These are phyloP conservation scores for Marasmius fiardii DNA, from an alignment of 1,284 basidiomycete genomes.

Conservation along the genomic window DNA sequence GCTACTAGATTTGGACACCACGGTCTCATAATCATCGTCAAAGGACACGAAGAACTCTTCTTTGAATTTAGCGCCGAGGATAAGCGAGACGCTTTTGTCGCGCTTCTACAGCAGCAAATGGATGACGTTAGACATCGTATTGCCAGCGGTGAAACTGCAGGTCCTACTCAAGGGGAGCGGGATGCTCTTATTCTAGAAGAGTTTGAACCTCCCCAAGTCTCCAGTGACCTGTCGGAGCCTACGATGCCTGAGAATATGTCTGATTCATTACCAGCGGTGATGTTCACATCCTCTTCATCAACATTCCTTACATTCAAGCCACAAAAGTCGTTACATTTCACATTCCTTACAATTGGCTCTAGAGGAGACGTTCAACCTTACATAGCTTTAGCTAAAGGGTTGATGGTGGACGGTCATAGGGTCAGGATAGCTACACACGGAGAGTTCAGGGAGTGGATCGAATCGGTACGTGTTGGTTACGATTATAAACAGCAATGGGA, in stretches of 20 bases:
- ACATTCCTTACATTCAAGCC: conserved; percentile 96
- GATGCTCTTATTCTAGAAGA: conserved; percentile 76
- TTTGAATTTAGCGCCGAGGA: conserved; percentile 86
- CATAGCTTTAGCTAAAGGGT: conserved; percentile 89
- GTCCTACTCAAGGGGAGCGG: conserved; percentile 46
- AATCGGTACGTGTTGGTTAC: conserved; percentile 75
- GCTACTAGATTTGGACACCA: conserved; percentile 88
- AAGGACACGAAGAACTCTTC: conserved; percentile 96
- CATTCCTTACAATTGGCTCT: conserved; percentile 93
- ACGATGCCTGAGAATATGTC: conserved; percentile 47
- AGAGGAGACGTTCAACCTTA: conserved; percentile 94
- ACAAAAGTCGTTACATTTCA: conserved; percentile 77
- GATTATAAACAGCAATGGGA: background rate
- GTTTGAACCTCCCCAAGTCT: conserved; percentile 36
- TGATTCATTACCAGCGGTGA: conserved; percentile 76
- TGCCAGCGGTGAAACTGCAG: conserved; percentile 35
- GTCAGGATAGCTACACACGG: conserved; percentile 89
- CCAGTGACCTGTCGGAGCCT: conserved; percentile 30
- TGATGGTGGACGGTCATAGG: conserved; percentile 86
- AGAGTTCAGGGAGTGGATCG: conserved; percentile 95
- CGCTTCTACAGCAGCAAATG: conserved; percentile 76
- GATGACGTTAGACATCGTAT: conserved; percentile 63
- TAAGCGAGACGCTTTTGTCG: conserved; percentile 74
- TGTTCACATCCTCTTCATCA: conserved; percentile 92
- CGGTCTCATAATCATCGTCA: conserved; percentile 87